Evolutionary conservation across 2,329 filamentous ascomycete species (phyloP), one percentile per base, ranked within the genome.

Genomic region (Aspergillus sp.): DNA sequence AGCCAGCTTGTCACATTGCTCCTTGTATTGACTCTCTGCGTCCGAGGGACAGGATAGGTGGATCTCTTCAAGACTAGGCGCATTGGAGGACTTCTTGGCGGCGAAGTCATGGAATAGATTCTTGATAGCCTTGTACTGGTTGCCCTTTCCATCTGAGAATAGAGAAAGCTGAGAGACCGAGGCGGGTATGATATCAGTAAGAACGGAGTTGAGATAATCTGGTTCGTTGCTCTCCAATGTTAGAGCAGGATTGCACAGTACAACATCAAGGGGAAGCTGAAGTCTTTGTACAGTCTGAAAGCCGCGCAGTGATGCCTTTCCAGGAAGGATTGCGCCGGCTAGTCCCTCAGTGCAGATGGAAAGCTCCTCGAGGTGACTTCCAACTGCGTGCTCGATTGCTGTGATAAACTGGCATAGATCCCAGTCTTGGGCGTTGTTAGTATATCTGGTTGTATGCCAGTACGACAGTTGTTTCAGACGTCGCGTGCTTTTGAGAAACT

Each of bases 391-490:
- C 38, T 46, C 47, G 32, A 58, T 47, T 47, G 43, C 51, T 19
- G 33, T 49, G 33, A 54, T 31, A 43, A 58, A 50, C 19, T 46
- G 47, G 43, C 55, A 58, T 27, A 58, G 48, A 48, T 56, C 49
- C 55, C 54, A 58, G 45, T 38, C 40, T 39, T 43, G 46, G 39
- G 36, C 27, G 43, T 9, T 38, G 40, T 27, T 19, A 41, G 39
- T 44, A 31, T 33, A 6, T 28, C 47, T 27, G 37, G 40, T 44
- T 30, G 37, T 40, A 47, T 58, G 47, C 33, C 39, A 52, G 42
- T 53, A 58, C 35, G 10, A 42, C 19, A 58, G 47, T 30, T 39
- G 43, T 32, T 39, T 53, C 19, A 58, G 49, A 40, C 37, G 47
- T 40, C 45, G 42, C 27, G 50, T 54, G 40, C 53, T 27, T 42